Conservation (phyloP, 106 monocot species). For the Phalaenopsis aphrodite region DNA sequence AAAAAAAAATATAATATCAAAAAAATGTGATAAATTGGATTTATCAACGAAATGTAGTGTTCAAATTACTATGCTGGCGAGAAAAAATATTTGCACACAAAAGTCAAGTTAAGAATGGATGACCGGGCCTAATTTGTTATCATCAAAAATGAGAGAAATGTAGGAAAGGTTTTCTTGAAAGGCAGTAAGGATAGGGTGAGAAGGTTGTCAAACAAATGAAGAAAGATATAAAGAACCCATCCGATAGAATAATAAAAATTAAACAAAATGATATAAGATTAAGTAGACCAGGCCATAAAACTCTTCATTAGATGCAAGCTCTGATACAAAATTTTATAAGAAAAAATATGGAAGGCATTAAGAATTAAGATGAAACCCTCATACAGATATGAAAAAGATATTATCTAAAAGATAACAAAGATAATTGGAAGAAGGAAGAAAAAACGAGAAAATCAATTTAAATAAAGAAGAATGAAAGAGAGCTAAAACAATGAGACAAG, state of each 20-base stretch:
- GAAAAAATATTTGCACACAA: background rate
- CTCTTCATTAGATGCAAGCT: background rate
- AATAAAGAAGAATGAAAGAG: background rate
- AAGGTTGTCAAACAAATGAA: background rate
- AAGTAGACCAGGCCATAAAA: background rate
- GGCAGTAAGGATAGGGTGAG: no score
- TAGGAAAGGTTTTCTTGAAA: no score
- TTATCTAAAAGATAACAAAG: background rate
- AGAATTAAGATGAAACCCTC: background rate
- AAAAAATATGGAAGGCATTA: background rate
- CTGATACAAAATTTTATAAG: background rate
- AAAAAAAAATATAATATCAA: background rate
- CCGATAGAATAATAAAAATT: background rate
- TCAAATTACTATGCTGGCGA: background rate
- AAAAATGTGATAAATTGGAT: background rate
- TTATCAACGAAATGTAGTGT: background rate
- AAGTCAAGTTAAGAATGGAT: no score
- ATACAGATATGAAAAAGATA: background rate
- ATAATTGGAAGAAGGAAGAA: background rate
- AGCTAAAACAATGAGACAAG: background rate
- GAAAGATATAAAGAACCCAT: background rate
- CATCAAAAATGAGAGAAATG: no score
- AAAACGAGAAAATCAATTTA: background rate
- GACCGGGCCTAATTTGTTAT: no score
- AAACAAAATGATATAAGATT: background rate